These are phyloP conservation scores for Phoma sp. DNA, from an alignment of 2,329 filamentous ascomycete genomes.

Conservation along the genomic window DNA sequence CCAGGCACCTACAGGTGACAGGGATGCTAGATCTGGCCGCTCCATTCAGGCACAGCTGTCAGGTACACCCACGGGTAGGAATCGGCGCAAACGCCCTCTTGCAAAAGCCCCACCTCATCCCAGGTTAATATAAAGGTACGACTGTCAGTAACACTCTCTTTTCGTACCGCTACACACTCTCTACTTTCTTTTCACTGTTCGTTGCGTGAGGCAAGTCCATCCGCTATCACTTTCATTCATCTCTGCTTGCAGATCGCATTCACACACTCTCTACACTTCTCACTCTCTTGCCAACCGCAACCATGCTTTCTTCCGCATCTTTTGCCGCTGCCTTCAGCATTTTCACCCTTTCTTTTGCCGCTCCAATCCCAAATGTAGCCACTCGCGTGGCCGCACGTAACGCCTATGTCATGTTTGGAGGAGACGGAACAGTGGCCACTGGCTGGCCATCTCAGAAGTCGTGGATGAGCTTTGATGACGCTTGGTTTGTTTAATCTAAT, in stretches of 20 bases:
- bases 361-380: conserved; percentile 25
- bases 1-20: conserved; percentile 13
- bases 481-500: conserved; percentile 31
- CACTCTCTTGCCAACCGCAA: background rate
- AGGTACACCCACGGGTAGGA: conserved; percentile 9
- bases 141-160: conserved; percentile 9
- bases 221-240: conserved; percentile 11
- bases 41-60: conserved; percentile 5
- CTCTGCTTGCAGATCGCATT: background rate
- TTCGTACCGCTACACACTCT: background rate
- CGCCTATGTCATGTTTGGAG: conserved; percentile 39
- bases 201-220: conserved; percentile 16
- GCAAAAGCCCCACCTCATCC: background rate
- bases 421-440: conserved; percentile 43
- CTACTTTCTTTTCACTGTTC: conserved; percentile 3
- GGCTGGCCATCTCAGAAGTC: conserved; percentile 48
- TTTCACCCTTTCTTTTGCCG: conserved; percentile 32
- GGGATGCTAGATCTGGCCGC: background rate
- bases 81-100: conserved; percentile 7
- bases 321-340: conserved; percentile 40
- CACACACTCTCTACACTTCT: background rate
- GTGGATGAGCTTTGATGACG: conserved; percentile 48
- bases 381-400: conserved; percentile 25
- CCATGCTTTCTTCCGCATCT: conserved; percentile 29
- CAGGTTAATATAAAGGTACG: conserved; percentile 10